A percentile compares a stretch with the other conserved stretches of the same genome.
Conservation (phyloP, 495 filamentous ascomycete species). For the Penicillium taxi region DNA sequence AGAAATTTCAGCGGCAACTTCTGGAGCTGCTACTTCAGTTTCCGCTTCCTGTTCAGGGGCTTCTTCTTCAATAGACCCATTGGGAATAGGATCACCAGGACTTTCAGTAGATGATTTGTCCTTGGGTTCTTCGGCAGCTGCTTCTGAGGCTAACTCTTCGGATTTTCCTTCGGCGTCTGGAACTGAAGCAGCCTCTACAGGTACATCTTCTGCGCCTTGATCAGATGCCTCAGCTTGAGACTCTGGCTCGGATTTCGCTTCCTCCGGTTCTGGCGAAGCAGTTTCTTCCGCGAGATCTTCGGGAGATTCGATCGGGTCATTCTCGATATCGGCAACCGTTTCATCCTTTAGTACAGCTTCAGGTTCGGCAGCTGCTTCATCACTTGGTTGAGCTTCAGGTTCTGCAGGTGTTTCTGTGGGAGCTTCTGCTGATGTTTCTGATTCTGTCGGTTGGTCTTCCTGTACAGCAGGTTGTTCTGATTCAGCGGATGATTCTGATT, state of each 20-base stretch:
- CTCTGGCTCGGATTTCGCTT: not conserved
- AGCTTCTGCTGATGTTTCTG: not conserved
- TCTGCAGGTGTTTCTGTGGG: not conserved
- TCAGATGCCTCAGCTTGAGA: not conserved
- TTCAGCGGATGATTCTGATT: not conserved
- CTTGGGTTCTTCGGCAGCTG: slow-evolving; percentile 1
- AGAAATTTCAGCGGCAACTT: not conserved
- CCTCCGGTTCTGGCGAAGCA: no score
- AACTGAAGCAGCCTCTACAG: not conserved
- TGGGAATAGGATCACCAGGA: not conserved
- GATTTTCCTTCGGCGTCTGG: no score
- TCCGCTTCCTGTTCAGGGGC: not conserved
- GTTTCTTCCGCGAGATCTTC: slow-evolving; percentile 6
- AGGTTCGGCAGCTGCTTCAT: slow-evolving; percentile 2
- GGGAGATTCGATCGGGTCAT: not conserved
- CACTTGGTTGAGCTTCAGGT: not conserved
- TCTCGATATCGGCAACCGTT: not conserved
- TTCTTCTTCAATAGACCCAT: no score
- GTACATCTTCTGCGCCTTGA: not conserved
- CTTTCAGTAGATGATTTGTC: not conserved
- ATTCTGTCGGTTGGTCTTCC: not conserved
- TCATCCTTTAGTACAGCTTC: not conserved
- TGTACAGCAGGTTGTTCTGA: not conserved
- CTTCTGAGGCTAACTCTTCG: no score
- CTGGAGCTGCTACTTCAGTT: slow-evolving; percentile 6